Evolutionary conservation across 495 filamentous ascomycete species (phyloP).

Genomic region (Peziza echinospora): DNA sequence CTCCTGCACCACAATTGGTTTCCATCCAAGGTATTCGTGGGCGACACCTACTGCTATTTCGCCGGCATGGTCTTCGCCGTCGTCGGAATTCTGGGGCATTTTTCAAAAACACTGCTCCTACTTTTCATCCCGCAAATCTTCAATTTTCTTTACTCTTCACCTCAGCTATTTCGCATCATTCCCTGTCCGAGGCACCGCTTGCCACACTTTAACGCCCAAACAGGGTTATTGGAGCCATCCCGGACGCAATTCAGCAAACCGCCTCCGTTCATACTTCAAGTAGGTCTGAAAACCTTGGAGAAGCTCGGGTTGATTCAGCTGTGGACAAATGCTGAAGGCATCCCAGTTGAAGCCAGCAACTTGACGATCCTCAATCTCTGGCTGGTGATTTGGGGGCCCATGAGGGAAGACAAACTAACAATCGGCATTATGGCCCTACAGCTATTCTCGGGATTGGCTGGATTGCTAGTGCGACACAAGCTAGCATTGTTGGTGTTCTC

Average conservation of each 20-base stretch:
- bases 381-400: constrained; percentile 86
- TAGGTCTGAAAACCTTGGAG: constrained; percentile 40
- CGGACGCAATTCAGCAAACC: constrained; percentile 58
- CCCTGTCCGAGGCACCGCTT: constrained; percentile 84
- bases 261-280: constrained; percentile 37
- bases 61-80: constrained; percentile 98
- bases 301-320: constrained; percentile 39
- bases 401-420: constrained; percentile 67
- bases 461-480: constrained; percentile 64
- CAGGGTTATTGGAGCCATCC: constrained; percentile 64
- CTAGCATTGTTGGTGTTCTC: constrained; percentile 69
- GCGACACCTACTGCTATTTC: constrained; percentile 98
- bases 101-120: constrained; percentile 86
- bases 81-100: constrained; percentile 88
- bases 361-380: constrained; percentile 86
- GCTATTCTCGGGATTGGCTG: constrained; percentile 46
- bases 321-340: constrained; percentile 34
- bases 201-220: constrained; percentile 65
- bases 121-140: constrained; percentile 85
- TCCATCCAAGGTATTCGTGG: constrained; percentile 83
- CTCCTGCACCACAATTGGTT: constrained; percentile 90
- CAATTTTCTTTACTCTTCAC: constrained; percentile 84
- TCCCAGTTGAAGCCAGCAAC: constrained; percentile 66
- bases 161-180: constrained; percentile 72
- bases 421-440: constrained; percentile 57